phyloP scores from a whole-genome alignment of 2,329 filamentous ascomycete genomes.

The Pseudopithomyces maydicus region DNA sequence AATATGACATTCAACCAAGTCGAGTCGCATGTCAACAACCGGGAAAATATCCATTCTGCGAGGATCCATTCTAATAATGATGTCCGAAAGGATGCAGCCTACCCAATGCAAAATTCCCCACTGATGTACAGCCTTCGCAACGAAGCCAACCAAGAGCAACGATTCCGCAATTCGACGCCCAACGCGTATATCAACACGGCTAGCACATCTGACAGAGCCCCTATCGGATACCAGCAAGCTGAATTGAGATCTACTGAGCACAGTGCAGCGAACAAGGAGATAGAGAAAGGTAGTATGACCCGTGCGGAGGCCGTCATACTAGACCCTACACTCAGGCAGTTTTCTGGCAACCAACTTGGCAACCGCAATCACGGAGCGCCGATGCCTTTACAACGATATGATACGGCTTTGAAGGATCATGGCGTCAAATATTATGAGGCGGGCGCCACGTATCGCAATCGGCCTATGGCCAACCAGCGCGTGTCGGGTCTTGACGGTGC shows the following conservation, averaged over 20 bases:
- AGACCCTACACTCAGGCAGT: slow-evolving; percentile 20
- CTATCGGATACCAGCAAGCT: slow-evolving; percentile 13
- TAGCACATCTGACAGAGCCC: slow-evolving; percentile 17
- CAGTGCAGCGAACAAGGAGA: slow-evolving; percentile 14
- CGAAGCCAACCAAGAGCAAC: slow-evolving; percentile 19
- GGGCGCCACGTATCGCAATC: slow-evolving; percentile 14
- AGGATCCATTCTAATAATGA: slow-evolving; percentile 15
- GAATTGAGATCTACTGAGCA: slow-evolving; percentile 15
- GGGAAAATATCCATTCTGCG: slow-evolving; percentile 33
- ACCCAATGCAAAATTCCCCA: slow-evolving; percentile 16
- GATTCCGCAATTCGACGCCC: slow-evolving; percentile 17
- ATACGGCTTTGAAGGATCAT: slow-evolving; percentile 28
- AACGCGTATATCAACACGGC: slow-evolving; percentile 18
- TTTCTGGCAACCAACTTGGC: slow-evolving; percentile 33
- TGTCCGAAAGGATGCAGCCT: slow-evolving; percentile 19
- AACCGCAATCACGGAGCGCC: slow-evolving; percentile 27
- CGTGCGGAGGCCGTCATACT: slow-evolving; percentile 15
- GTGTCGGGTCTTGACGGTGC: slow-evolving; percentile 45
- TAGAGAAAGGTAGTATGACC: slow-evolving; percentile 22
- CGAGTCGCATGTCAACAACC: slow-evolving; percentile 14
- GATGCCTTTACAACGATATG: slow-evolving; percentile 31
- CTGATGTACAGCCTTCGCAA: slow-evolving; percentile 17
- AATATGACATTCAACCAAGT: slow-evolving; percentile 30
- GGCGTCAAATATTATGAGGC: slow-evolving; percentile 11
- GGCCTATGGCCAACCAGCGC: slow-evolving; percentile 29